Conservation (phyloP, 257 asterid species). For the Fraxinus anomala region DNA sequence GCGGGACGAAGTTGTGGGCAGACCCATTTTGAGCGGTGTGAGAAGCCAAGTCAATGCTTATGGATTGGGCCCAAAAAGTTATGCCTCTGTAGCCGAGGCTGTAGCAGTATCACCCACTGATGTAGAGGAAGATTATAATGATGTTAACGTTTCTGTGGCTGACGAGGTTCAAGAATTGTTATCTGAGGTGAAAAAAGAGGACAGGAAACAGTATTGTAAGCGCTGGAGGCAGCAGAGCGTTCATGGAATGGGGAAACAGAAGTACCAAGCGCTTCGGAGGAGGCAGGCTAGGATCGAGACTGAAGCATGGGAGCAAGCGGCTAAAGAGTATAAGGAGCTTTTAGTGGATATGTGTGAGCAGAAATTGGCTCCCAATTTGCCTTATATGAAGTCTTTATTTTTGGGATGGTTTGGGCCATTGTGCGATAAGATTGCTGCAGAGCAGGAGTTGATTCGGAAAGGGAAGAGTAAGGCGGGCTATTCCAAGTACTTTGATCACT, state of each 20-base stretch:
- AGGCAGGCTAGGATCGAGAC: slow-evolving; percentile 83
- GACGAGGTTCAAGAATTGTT: slow-evolving; percentile 62
- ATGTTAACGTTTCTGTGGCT: slow-evolving; percentile 27
- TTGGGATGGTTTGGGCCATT: slow-evolving; percentile 95
- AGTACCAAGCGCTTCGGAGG: slow-evolving; percentile 49
- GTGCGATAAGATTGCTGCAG: slow-evolving; percentile 62
- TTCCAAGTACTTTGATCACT: slow-evolving; percentile 58
- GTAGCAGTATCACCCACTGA: slow-evolving; percentile 54
- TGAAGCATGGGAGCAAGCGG: slow-evolving; percentile 85
- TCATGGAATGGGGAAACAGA: slow-evolving; percentile 46
- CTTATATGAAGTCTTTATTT: slow-evolving; percentile 78
- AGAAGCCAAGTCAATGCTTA: slow-evolving; percentile 26
- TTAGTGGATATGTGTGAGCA: slow-evolving; percentile 83
- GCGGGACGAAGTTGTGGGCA: slow-evolving; percentile 34
- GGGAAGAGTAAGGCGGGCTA: slow-evolving; percentile 59
- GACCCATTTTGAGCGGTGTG: slow-evolving; percentile 23
- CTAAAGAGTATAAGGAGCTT: slow-evolving; percentile 74
- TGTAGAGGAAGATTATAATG: slow-evolving; percentile 49
- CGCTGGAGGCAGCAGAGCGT: slow-evolving; percentile 40
- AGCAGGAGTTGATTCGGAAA: slow-evolving; percentile 61
- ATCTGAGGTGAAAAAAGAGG: slow-evolving; percentile 61
- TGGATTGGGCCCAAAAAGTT: slow-evolving; percentile 47
- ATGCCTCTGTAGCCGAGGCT: slow-evolving; percentile 82
- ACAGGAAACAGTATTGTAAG: slow-evolving; percentile 34
- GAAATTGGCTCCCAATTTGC: slow-evolving; percentile 89